Conservation (phyloP, 306 rosid genomes). For the Trifolium subterraneum region DNA sequence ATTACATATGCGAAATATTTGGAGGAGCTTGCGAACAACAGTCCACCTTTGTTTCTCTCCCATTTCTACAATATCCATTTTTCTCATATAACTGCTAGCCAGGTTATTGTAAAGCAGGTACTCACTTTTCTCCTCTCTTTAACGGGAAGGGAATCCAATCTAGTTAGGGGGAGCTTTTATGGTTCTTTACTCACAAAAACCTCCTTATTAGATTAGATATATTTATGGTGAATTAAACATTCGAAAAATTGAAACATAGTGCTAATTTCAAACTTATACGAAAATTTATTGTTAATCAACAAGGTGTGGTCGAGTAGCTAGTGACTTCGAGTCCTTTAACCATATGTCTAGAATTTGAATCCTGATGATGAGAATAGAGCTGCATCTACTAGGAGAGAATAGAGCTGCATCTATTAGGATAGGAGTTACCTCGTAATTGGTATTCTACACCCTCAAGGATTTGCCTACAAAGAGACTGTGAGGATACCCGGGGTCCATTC, state of each 20-base stretch:
- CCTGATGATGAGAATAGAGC: not conserved
- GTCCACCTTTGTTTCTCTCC: conserved; percentile 78
- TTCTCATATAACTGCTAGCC: conserved; percentile 82
- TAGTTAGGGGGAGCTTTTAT: not conserved
- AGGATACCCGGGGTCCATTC: not conserved
- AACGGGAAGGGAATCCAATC: conserved; percentile 3
- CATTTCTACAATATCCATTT: conserved; percentile 86
- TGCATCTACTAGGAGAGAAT: not conserved
- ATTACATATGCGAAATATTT: conserved; percentile 72
- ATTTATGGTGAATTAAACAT: not conserved
- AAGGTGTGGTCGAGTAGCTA: not conserved
- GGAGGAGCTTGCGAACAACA: conserved; percentile 64
- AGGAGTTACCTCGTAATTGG: not conserved
- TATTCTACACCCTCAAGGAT: not conserved
- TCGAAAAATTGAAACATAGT: not conserved
- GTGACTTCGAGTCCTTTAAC: not conserved
- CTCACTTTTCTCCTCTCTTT: conserved; percentile 9
- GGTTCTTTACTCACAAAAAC: not conserved
- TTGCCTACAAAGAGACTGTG: not conserved
- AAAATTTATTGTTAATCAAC: not conserved
- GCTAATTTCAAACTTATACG: not conserved
- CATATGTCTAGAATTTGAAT: not conserved
- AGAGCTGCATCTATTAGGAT: not conserved
- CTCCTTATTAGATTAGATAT: not conserved
- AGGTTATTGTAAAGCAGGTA: conserved; percentile 74